phyloP scores from a whole-genome alignment of 1,139 yeast species.

The Geotrichum australiense region DNA sequence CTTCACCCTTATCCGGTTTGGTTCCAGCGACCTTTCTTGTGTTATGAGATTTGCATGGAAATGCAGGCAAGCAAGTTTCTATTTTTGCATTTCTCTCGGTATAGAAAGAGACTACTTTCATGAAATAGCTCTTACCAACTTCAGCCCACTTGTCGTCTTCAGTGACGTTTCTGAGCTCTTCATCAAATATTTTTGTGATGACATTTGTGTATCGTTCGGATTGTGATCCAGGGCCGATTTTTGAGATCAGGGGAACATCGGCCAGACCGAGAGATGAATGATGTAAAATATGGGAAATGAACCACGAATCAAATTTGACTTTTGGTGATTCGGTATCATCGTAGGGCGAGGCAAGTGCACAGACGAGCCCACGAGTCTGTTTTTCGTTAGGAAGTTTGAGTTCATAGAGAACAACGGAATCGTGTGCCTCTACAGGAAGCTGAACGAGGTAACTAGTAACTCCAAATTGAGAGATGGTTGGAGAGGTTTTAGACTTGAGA shows the following conservation, averaged over 20 bases:
- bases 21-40: slow-evolving; percentile 16
- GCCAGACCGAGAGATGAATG: slow-evolving; percentile 2
- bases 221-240: too few relatives aligned
- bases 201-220: background rate
- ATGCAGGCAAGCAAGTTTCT: slow-evolving; percentile 18
- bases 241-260: background rate
- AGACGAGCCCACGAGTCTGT: slow-evolving; percentile 13
- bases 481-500: background rate
- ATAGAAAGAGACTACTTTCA: slow-evolving; percentile 10
- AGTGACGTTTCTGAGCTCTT: slow-evolving; percentile 14
- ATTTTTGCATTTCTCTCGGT: slow-evolving; percentile 9
- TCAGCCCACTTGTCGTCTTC: slow-evolving; percentile 14
- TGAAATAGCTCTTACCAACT: slow-evolving; percentile 11
- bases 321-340: background rate
- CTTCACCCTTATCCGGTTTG: slow-evolving; percentile 18
- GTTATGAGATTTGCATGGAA: slow-evolving; percentile 18
- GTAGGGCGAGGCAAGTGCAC: background rate
- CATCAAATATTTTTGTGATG: slow-evolving; percentile 13
- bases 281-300: slow-evolving; percentile 10
- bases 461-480: slow-evolving; percentile 1
- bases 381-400: slow-evolving; percentile 3
- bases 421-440: background rate
- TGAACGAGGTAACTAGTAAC: background rate
- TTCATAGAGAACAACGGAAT: slow-evolving; percentile 5
- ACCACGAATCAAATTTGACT: slow-evolving; percentile 14